phyloP scores from a whole-genome alignment of 1,284 basidiomycete genomes.

The Microbotryum intermedium region DNA sequence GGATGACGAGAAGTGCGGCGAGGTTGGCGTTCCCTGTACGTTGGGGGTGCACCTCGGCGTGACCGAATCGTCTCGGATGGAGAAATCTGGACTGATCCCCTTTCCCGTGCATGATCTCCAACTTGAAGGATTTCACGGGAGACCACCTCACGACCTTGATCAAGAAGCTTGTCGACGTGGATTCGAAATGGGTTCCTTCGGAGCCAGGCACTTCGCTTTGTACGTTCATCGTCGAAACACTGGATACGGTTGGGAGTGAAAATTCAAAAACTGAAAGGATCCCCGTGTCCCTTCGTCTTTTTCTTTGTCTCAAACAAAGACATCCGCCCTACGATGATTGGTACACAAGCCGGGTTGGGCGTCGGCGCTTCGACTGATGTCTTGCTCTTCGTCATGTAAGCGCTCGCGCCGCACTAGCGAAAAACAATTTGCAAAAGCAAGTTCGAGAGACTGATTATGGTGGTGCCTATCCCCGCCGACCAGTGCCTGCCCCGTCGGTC shows the following conservation, averaged over 20 bases:
- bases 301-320: slow-evolving; percentile 4
- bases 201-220: slow-evolving; percentile 81
- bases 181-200: slow-evolving; percentile 88
- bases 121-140: slow-evolving; percentile 56
- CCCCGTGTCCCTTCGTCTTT: too few relatives aligned
- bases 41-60: slow-evolving; percentile 14
- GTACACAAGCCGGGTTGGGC: slow-evolving; percentile 80
- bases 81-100: too few relatives aligned
- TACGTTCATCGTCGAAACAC: neutral
- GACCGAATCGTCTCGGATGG: too few relatives aligned
- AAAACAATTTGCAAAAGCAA: slow-evolving; percentile 85
- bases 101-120: neutral
- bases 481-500: slow-evolving; percentile 76
- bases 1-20: slow-evolving; percentile 54
- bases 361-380: slow-evolving; percentile 82
- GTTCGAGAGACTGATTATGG: slow-evolving; percentile 88
- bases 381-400: slow-evolving; percentile 79
- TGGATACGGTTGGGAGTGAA: neutral
- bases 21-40: slow-evolving; percentile 57
- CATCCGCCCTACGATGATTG: slow-evolving; percentile 67
- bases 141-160: slow-evolving; percentile 71
- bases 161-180: slow-evolving; percentile 78
- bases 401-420: slow-evolving; percentile 69
- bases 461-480: slow-evolving; percentile 79
- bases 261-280: too few relatives aligned